Evolutionary conservation across 2,329 filamentous ascomycete genomes (phyloP).

Genomic region (Ceratocystis albifundus): DNA sequence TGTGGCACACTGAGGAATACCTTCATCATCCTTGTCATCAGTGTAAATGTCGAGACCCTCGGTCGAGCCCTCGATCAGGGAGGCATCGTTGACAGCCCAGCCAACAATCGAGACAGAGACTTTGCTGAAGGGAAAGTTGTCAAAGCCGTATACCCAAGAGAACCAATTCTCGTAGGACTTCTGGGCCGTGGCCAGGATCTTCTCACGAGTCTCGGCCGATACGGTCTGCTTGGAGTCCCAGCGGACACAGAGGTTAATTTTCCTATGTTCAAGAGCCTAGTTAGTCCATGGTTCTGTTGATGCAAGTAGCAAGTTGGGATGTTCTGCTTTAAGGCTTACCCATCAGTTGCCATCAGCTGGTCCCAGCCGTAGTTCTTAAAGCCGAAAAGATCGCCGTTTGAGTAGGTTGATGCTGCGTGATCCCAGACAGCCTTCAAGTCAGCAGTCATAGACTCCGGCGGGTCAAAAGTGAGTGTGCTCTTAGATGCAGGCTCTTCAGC

Average conservation of each 20-base stretch:
- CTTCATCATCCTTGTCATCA: conserved; percentile 30
- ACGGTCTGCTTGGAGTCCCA: conserved; percentile 34
- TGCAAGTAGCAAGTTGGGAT: background rate
- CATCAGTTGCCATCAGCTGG: conserved; percentile 28
- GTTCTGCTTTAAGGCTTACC: conserved; percentile 25
- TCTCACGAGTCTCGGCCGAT: conserved; percentile 32
- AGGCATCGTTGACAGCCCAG: conserved; percentile 34
- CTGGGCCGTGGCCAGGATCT: conserved; percentile 31
- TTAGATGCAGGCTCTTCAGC: conserved; percentile 22
- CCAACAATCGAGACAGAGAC: conserved; percentile 35
- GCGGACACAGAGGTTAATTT: conserved; percentile 34
- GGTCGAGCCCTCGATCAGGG: conserved; percentile 32
- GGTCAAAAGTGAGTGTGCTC: conserved; percentile 28
- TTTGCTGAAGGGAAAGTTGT: conserved; percentile 34
- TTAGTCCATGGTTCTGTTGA: background rate
- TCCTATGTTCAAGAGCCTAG: conserved; percentile 14
- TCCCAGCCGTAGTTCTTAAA: conserved; percentile 32
- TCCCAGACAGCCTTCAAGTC: conserved; percentile 30
- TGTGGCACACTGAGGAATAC: conserved; percentile 34
- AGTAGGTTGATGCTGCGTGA: conserved; percentile 28
- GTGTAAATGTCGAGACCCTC: conserved; percentile 35
- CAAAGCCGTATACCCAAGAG: conserved; percentile 35
- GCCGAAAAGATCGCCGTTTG: conserved; percentile 23
- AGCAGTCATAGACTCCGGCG: conserved; percentile 26
- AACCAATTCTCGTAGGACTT: conserved; percentile 34